Percentiles rank a stretch among this genome's conserved stretches.
These are phyloP conservation scores for Tetrapisispora arboricola DNA, from an alignment of 805 yeast genomes.

Conservation along the genomic window DNA sequence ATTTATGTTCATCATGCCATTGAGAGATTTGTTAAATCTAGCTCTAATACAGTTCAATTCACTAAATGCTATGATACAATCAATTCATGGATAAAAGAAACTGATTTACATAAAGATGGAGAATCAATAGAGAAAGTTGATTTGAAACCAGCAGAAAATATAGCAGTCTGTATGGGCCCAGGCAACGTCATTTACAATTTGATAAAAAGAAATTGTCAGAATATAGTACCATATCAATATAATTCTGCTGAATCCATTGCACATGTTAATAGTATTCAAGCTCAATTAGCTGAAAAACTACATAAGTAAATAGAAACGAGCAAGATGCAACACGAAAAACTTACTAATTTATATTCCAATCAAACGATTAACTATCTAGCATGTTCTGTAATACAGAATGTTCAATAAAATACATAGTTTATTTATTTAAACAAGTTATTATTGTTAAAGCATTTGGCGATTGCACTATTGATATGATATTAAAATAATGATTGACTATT, in stretches of 20 bases:
- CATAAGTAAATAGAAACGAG: neutral
- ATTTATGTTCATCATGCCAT: conserved; percentile 22
- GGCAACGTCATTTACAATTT: conserved; percentile 24
- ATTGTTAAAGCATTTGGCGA: too few species aligned
- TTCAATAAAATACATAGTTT: too few species aligned
- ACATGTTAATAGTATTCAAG: conserved; percentile 9
- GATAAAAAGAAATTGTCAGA: conserved; percentile 20
- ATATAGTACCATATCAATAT: conserved; percentile 16
- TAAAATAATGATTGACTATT: too few species aligned
- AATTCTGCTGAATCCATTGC: conserved; percentile 20
- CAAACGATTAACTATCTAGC: neutral
- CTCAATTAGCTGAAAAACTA: neutral
- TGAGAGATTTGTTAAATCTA: conserved; percentile 26
- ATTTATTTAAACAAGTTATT: too few species aligned
- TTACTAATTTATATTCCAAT: neutral
- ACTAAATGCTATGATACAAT: conserved; percentile 26
- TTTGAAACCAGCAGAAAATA: conserved; percentile 1
- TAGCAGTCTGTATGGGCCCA: conserved; percentile 26
- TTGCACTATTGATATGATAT: too few species aligned
- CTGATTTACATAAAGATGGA: conserved; percentile 3
- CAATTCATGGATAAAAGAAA: conserved; percentile 4
- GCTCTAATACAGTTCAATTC: conserved; percentile 27
- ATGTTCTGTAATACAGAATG: too few species aligned
- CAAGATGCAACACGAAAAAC: neutral
- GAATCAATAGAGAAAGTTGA: neutral